A percentile compares a stretch with the other conserved stretches of the same genome.
These are phyloP conservation scores for Apiosordaria backusii DNA, from an alignment of 495 filamentous ascomycete species.

Conservation along the genomic window DNA sequence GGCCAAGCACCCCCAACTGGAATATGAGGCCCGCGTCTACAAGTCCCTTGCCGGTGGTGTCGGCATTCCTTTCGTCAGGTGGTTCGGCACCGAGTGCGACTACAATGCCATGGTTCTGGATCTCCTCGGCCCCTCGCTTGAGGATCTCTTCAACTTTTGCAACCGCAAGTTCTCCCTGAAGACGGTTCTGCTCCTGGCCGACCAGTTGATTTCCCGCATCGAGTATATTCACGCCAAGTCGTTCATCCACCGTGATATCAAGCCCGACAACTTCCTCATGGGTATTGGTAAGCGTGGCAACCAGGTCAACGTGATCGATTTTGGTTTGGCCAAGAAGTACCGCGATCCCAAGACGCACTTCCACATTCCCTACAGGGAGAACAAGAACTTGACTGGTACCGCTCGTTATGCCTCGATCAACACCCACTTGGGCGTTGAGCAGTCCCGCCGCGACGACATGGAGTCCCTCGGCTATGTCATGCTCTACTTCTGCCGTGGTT, in stretches of 20 bases:
- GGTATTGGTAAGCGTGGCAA: conserved; percentile 99
- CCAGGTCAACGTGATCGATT: conserved; percentile 99
- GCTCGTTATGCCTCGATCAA: conserved; percentile 99
- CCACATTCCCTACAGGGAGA: conserved; percentile 99
- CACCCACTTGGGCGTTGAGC: conserved; percentile 97
- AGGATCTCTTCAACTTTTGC: conserved; percentile 99
- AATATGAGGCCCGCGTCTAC: conserved; percentile 99
- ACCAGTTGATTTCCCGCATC: conserved; percentile 98
- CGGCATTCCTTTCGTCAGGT: conserved; percentile 98
- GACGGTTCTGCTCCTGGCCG: conserved; percentile 96
- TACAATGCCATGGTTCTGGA: conserved; percentile 99
- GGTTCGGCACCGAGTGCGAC: conserved; percentile 99
- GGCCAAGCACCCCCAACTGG: conserved; percentile 98
- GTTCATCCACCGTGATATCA: conserved; percentile 99
- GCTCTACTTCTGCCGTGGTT: conserved; percentile 99
- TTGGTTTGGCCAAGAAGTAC: conserved; percentile 99
- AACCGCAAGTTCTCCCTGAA: conserved; percentile 99
- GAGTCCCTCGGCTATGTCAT: conserved; percentile 99
- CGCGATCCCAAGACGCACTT: conserved; percentile 99
- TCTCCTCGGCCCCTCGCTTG: conserved; percentile 92
- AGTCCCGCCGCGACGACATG: conserved; percentile 99
- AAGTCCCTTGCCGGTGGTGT: conserved; percentile 98
- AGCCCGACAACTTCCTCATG: conserved; percentile 99
- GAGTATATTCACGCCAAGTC: conserved; percentile 99
- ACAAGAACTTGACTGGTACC: conserved; percentile 99